Conservation (phyloP, 345 rosid species). For the Arabidopsis arenosa region DNA sequence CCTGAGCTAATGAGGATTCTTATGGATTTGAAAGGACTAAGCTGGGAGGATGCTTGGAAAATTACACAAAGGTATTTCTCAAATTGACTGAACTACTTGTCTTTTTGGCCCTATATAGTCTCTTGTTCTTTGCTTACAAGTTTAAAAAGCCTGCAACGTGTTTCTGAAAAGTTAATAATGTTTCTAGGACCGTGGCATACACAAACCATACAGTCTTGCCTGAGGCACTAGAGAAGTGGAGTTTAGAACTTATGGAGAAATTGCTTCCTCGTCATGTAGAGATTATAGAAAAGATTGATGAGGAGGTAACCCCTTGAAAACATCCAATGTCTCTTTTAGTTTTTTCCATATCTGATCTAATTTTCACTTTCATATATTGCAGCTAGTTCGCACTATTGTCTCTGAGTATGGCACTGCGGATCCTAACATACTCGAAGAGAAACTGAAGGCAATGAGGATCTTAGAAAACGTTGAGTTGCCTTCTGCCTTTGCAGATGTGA, state of each 20-base stretch:
- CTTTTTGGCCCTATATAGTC: background rate
- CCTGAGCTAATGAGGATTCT: constrained; percentile 80
- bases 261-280: constrained; percentile 78
- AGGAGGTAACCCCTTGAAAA: constrained; percentile 59
- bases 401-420: constrained; percentile 64
- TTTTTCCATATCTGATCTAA: constrained; percentile 21
- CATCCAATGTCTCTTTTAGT: constrained; percentile 26
- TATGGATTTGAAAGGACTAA: constrained; percentile 73
- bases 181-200: constrained; percentile 74
- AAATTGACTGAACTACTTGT: constrained; percentile 2
- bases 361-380: constrained; percentile 36
- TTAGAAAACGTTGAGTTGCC: constrained; percentile 82
- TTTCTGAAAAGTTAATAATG: constrained; percentile 11
- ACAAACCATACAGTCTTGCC: constrained; percentile 89
- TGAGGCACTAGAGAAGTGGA: constrained; percentile 92
- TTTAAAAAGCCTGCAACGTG: background rate
- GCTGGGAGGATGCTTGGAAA: constrained; percentile 79
- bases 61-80: constrained; percentile 67
- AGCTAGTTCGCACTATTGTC: constrained; percentile 68
- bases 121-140: background rate
- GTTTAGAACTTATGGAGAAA: constrained; percentile 79
- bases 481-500: constrained; percentile 61
- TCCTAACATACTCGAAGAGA: constrained; percentile 56
- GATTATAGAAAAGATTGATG: constrained; percentile 83
- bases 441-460: constrained; percentile 77